Percentiles rank a stretch among this genome's conserved stretches.
Evolutionary conservation across 225 moss, liverwort and hornwort genomes (phyloP).

Genomic region (Climacium dendroides): DNA sequence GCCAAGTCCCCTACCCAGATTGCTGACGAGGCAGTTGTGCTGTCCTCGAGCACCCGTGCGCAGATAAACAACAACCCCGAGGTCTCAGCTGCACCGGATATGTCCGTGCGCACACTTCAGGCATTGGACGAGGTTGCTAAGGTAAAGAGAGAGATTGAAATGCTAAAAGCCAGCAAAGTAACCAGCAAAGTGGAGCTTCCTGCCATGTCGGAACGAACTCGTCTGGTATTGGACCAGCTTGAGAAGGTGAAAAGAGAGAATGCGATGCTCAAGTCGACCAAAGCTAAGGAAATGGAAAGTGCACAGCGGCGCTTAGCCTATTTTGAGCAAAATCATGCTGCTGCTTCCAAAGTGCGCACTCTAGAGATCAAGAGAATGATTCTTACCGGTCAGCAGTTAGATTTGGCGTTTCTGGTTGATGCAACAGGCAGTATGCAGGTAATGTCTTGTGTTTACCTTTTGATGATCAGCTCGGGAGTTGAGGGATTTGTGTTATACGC

Average conservation of each 20-base stretch:
- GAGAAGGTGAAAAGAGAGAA: conserved; percentile 30
- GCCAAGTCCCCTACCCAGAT: not conserved
- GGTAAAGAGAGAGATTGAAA: conserved; percentile 17
- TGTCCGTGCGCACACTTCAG: conserved; percentile 17
- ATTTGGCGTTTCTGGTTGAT: conserved; percentile 84
- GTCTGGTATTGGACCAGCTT: conserved; percentile 20
- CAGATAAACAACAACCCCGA: conserved; percentile 4
- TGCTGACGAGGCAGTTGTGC: not conserved
- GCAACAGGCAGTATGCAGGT: conserved; percentile 98
- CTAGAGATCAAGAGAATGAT: conserved; percentile 56
- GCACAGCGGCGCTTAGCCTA: conserved; percentile 31
- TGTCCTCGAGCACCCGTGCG: conserved; percentile 12
- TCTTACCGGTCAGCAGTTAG: conserved; percentile 65
- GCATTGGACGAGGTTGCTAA: conserved; percentile 17
- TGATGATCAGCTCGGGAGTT: not conserved
- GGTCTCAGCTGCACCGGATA: not conserved
- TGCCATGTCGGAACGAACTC: conserved; percentile 21
- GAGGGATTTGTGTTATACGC: not conserved
- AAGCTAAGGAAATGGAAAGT: conserved; percentile 21
- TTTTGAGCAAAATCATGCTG: conserved; percentile 36
- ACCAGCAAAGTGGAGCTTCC: conserved; percentile 14
- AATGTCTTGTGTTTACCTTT: not conserved
- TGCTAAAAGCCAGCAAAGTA: conserved; percentile 17
- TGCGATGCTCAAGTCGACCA: conserved; percentile 25
- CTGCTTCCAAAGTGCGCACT: conserved; percentile 18